Evolutionary conservation across 1,139 yeast genomes (phyloP).

Genomic region (Wickerhamomyces sp.): DNA sequence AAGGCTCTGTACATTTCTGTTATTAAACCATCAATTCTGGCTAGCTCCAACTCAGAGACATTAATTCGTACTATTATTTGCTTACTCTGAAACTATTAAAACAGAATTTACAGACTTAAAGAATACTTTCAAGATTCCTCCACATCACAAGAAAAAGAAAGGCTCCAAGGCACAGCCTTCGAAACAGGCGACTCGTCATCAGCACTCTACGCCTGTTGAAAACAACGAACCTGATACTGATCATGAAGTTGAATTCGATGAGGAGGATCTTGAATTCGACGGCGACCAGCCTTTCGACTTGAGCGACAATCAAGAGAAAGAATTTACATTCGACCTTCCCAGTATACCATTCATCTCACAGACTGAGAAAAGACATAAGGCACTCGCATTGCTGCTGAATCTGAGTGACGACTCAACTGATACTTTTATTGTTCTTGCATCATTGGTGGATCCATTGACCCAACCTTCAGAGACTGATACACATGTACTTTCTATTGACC

Average conservation of each 20-base stretch:
- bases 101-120: no score
- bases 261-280: no score
- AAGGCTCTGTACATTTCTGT: no score
- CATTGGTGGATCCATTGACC: constrained; percentile 60
- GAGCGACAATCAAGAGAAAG: constrained; percentile 17
- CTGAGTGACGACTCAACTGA: constrained; percentile 10
- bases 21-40: no score
- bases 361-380: constrained; percentile 25
- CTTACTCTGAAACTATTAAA: no score
- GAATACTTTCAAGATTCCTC: constrained; percentile 4
- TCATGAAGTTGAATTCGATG: neutral
- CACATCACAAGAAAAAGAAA: constrained; percentile 4
- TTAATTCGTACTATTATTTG: no score
- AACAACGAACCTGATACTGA: neutral
- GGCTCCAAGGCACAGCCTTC: constrained; percentile 13
- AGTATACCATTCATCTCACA: constrained; percentile 22
- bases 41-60: no score
- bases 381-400: constrained; percentile 20
- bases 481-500: constrained; percentile 47
- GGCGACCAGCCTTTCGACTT: no score
- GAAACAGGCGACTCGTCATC: neutral
- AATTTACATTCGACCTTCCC: constrained; percentile 27
- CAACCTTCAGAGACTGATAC: constrained; percentile 62
- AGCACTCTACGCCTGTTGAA: neutral
- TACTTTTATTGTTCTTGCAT: constrained; percentile 29